phyloP scores from a whole-genome alignment of 2,329 filamentous ascomycete genomes.

The Talaromyces sp. region DNA sequence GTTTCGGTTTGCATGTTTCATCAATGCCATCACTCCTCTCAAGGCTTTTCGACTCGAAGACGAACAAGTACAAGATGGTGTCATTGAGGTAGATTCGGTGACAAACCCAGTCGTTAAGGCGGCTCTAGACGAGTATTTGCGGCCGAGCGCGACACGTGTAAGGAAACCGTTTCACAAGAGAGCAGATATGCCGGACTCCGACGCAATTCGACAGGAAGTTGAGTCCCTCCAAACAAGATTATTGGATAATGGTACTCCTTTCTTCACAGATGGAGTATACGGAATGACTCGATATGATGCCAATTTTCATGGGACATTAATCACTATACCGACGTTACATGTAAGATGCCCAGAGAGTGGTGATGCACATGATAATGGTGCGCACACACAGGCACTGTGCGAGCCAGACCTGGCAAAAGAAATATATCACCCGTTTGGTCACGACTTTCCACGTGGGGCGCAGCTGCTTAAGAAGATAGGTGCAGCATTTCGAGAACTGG shows the following conservation, averaged over 20 bases:
- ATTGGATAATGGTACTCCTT: constrained; percentile 18
- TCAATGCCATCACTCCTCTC: constrained; percentile 22
- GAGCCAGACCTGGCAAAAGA: constrained; percentile 18
- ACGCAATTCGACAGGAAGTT: constrained; percentile 18
- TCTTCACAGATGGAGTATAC: constrained; percentile 16
- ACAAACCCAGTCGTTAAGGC: constrained; percentile 17
- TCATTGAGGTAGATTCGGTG: constrained; percentile 16
- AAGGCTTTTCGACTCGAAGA: constrained; percentile 20
- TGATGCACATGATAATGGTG: constrained; percentile 18
- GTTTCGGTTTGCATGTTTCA: constrained; percentile 23
- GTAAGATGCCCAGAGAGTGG: constrained; percentile 18
- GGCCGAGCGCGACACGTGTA: constrained; percentile 20
- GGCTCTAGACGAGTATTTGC: constrained; percentile 18
- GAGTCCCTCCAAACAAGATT: constrained; percentile 17
- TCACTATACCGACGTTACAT: constrained; percentile 23
- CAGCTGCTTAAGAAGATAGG: constrained; percentile 21
- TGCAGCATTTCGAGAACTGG: constrained; percentile 19
- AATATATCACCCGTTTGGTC: constrained; percentile 20
- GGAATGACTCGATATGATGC: constrained; percentile 18
- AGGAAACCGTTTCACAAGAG: constrained; percentile 19
- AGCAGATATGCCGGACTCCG: constrained; percentile 20
- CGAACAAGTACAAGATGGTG: constrained; percentile 16
- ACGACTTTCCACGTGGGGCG: constrained; percentile 23
- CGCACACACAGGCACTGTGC: constrained; percentile 20
- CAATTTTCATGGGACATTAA: constrained; percentile 15